Conservation (phyloP, 371 early-diverging fungal species). For the Smittium culicis region DNA sequence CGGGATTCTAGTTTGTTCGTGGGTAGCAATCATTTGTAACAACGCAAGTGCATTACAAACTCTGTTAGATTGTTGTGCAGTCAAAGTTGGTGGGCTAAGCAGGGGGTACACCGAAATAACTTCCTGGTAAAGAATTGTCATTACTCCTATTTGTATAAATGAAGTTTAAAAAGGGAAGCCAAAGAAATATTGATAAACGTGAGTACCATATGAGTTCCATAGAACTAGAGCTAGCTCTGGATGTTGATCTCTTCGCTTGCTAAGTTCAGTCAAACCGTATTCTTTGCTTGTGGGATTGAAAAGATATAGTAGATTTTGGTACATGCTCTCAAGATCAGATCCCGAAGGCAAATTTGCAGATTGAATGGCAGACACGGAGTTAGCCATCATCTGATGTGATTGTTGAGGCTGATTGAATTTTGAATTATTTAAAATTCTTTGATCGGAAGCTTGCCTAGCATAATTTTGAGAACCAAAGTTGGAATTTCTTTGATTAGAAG, state of each 20-base stretch:
- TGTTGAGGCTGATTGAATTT: background rate
- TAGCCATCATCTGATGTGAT: background rate
- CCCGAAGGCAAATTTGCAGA: background rate
- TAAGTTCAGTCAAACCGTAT: slow-evolving; percentile 77
- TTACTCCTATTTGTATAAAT: slow-evolving; percentile 36
- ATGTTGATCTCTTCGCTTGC: slow-evolving; percentile 84
- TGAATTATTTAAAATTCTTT: background rate
- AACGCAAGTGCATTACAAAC: slow-evolving; percentile 94
- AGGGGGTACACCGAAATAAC: slow-evolving; percentile 86
- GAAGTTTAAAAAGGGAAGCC: slow-evolving; percentile 33
- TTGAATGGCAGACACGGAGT: background rate
- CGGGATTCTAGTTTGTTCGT: slow-evolving; percentile 74
- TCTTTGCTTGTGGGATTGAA: slow-evolving; percentile 64
- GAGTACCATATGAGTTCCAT: slow-evolving; percentile 88
- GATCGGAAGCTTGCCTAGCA: background rate
- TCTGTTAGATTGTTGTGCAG: slow-evolving; percentile 77
- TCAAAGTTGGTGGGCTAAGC: slow-evolving; percentile 71
- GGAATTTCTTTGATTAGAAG: background rate
- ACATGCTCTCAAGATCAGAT: slow-evolving; percentile 22
- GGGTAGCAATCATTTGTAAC: slow-evolving; percentile 90
- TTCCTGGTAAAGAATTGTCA: slow-evolving; percentile 87
- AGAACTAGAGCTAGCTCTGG: slow-evolving; percentile 86
- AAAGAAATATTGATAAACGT: background rate
- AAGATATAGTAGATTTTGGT: slow-evolving; percentile 73
- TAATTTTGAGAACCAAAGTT: background rate